These are phyloP conservation scores for Cordyceps pruinosa DNA, from an alignment of 2,329 filamentous ascomycete genomes.

Conservation along the genomic window DNA sequence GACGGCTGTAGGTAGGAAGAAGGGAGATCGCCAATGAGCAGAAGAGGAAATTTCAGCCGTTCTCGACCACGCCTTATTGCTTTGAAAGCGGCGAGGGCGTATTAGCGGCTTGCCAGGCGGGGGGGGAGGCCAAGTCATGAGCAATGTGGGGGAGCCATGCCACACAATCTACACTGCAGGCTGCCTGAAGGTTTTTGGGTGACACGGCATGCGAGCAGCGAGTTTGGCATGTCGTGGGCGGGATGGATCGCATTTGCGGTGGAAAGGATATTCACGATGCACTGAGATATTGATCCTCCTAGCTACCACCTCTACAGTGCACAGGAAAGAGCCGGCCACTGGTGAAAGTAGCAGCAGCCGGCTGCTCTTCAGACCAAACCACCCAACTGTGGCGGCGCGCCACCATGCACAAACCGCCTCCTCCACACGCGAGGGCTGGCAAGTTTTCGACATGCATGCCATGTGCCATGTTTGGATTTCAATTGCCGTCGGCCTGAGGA, in stretches of 20 bases:
- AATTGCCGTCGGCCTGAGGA: slow-evolving; percentile 3
- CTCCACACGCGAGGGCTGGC: background rate
- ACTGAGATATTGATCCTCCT: no score
- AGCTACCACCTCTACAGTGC: no score
- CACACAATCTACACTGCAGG: background rate
- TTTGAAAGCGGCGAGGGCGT: slow-evolving; percentile 6
- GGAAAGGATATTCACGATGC: no score
- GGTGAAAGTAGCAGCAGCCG: background rate
- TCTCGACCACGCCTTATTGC: background rate
- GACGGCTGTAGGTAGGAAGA: background rate
- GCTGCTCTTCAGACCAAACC: background rate
- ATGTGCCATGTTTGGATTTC: background rate
- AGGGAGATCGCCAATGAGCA: slow-evolving; percentile 4
- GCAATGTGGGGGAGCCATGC: slow-evolving; percentile 2
- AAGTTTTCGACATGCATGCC: background rate
- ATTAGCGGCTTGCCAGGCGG: slow-evolving; percentile 8
- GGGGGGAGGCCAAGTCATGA: background rate
- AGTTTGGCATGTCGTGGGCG: no score
- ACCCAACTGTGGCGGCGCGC: background rate
- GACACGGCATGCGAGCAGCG: background rate
- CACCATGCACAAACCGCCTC: slow-evolving; percentile 2
- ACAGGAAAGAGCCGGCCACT: background rate
- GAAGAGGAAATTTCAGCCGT: slow-evolving; percentile 10
- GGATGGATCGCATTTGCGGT: no score
- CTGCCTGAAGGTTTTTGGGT: no score